These are phyloP conservation scores for Rosellinia necatrix DNA, from an alignment of 2,329 filamentous ascomycete genomes.

Conservation along the genomic window DNA sequence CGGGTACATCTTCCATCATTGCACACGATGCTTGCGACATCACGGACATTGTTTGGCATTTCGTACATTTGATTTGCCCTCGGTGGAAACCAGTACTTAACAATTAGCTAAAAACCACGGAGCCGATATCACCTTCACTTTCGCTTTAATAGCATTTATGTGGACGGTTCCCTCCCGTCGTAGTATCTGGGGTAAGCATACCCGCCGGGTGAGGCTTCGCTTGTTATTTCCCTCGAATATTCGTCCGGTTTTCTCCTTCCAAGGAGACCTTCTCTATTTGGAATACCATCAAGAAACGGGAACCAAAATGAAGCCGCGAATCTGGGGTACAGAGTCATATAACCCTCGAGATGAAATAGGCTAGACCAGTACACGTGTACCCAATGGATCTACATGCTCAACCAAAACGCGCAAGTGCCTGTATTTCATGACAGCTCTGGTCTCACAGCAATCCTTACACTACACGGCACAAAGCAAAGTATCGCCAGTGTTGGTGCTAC, in stretches of 20 bases:
- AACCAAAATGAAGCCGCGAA: constrained; percentile 13
- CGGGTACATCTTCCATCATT: constrained; percentile 21
- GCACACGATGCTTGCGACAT: constrained; percentile 20
- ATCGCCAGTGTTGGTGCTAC: neutral
- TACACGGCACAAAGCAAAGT: neutral
- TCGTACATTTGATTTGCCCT: constrained; percentile 5
- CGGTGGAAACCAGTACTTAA: constrained; percentile 20
- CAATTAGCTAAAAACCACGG: constrained; percentile 26
- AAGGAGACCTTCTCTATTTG: neutral
- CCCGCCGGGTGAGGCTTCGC: neutral
- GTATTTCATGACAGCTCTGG: neutral
- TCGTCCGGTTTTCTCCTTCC: neutral
- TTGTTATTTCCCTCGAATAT: neutral
- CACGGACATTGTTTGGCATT: neutral
- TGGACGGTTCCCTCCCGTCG: neutral
- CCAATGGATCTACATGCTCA: constrained; percentile 4
- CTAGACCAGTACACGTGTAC: constrained; percentile 18
- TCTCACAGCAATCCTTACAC: neutral
- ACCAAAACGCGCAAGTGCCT: neutral
- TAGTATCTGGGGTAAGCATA: neutral
- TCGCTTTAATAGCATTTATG: too few species aligned
- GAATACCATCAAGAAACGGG: neutral
- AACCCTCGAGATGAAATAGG: constrained; percentile 2
- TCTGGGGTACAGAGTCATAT: constrained; percentile 18
- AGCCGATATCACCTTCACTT: constrained; percentile 3